Evolutionary conservation across 2,329 filamentous ascomycete species (phyloP).

Genomic region (Thielaviopsis euricoi): DNA sequence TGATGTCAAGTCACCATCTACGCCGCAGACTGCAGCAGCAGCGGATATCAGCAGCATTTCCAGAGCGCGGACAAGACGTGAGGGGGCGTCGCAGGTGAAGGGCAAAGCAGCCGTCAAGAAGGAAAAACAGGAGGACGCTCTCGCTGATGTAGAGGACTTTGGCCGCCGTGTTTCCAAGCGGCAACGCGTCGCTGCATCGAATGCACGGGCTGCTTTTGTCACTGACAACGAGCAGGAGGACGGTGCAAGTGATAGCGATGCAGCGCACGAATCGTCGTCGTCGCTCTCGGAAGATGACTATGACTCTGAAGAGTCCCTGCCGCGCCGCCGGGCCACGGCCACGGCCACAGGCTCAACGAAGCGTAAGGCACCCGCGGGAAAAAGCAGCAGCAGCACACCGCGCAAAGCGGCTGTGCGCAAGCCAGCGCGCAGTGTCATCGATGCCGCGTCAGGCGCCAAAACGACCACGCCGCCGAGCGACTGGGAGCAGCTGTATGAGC

Average conservation of each 20-base stretch:
- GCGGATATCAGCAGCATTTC: no score
- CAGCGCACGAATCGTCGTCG: not conserved
- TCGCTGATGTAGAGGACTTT: conserved; percentile 42
- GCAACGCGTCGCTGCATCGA: conserved; percentile 22
- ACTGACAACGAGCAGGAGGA: not conserved
- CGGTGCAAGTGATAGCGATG: not conserved
- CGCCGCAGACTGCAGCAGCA: no score
- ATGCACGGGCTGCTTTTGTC: not conserved
- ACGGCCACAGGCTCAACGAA: no score
- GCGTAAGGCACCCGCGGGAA: not conserved
- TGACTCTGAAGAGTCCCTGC: not conserved
- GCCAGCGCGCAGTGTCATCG: conserved; percentile 28
- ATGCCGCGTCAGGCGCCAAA: conserved; percentile 14
- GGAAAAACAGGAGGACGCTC: conserved; percentile 1
- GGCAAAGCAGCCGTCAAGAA: not conserved
- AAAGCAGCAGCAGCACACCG: not conserved
- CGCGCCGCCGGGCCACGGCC: no score
- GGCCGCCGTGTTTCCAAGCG: conserved; percentile 28
- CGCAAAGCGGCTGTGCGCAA: conserved; percentile 22
- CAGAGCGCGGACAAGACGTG: no score
- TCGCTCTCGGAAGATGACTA: conserved; percentile 8
- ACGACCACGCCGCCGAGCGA: conserved; percentile 46
- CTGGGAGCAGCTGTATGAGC: conserved; percentile 69
- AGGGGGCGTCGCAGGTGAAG: not conserved
- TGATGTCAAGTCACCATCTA: not conserved